phyloP scores from a whole-genome alignment of 2,329 filamentous ascomycete genomes.

The Elsinoe perseae region DNA sequence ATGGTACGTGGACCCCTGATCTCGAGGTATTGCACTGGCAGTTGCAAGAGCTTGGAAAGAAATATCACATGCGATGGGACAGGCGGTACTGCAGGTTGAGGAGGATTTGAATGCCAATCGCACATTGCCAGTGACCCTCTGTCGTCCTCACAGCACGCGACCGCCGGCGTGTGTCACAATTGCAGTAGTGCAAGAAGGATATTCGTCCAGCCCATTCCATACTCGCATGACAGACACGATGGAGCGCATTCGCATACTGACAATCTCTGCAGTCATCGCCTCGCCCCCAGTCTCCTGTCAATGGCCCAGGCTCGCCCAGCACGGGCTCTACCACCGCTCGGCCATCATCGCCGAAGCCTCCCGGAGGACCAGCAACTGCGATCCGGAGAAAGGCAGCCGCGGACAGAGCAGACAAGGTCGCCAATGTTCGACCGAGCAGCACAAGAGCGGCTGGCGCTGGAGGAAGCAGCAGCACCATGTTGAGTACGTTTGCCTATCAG shows the following conservation, averaged over 20 bases:
- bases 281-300: constrained; percentile 31
- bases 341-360: constrained; percentile 77
- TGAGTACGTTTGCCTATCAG: constrained; percentile 57
- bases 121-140: too few relatives aligned
- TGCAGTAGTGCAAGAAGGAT: not conserved
- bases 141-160: not conserved
- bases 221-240: not conserved
- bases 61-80: not conserved
- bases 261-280: constrained; percentile 28
- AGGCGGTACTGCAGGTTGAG: not conserved
- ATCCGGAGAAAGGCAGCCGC: constrained; percentile 92
- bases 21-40: not conserved
- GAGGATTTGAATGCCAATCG: not conserved
- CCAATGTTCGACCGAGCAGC: constrained; percentile 85
- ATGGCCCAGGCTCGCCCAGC: constrained; percentile 44
- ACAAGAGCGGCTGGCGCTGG: constrained; percentile 90
- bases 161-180: not conserved
- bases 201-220: not conserved
- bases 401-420: constrained; percentile 94
- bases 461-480: constrained; percentile 95
- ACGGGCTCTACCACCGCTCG: constrained; percentile 66
- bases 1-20: constrained; percentile 8
- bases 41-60: not conserved
- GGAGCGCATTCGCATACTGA: constrained; percentile 2
- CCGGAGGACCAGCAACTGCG: constrained; percentile 88